These are phyloP conservation scores for Vanderwaltozyma verrucispora DNA, from an alignment of 805 yeast genomes.

Conservation along the genomic window DNA sequence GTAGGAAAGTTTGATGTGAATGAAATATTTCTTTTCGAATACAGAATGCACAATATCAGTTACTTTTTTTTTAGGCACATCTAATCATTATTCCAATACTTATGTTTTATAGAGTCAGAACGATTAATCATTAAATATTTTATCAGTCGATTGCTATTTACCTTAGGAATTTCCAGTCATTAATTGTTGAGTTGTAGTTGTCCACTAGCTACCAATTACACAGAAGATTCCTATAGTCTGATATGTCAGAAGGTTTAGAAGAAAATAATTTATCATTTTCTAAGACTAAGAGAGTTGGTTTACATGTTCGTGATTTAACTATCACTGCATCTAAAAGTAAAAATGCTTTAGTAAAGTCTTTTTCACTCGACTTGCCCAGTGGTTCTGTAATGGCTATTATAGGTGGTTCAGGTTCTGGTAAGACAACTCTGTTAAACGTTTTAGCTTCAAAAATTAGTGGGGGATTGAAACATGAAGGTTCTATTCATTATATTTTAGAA, in stretches of 20 bases:
- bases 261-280: slow-evolving; percentile 20
- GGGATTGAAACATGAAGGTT: slow-evolving; percentile 35
- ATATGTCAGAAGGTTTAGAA: slow-evolving; percentile 3
- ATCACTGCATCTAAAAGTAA: slow-evolving; percentile 23
- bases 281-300: slow-evolving; percentile 12
- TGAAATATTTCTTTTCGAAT: too few species aligned
- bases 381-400: slow-evolving; percentile 68
- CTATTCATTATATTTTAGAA: slow-evolving; percentile 26
- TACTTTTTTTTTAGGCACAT: too few species aligned
- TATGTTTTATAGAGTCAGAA: too few species aligned
- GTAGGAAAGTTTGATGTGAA: too few species aligned
- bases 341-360: slow-evolving; percentile 34
- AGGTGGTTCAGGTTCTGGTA: slow-evolving; percentile 86
- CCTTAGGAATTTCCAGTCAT: too few species aligned
- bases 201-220: too few species aligned
- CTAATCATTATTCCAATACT: too few species aligned
- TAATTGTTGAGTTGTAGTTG: too few species aligned
- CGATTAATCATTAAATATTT: too few species aligned
- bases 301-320: slow-evolving; percentile 20
- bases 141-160: too few species aligned
- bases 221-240: too few species aligned
- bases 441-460: slow-evolving; percentile 41
- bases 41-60: too few species aligned
- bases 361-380: slow-evolving; percentile 49
- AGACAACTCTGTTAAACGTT: slow-evolving; percentile 67